These are phyloP conservation scores for Choiromyces venosus DNA, from an alignment of 495 filamentous ascomycete species.

Conservation along the genomic window DNA sequence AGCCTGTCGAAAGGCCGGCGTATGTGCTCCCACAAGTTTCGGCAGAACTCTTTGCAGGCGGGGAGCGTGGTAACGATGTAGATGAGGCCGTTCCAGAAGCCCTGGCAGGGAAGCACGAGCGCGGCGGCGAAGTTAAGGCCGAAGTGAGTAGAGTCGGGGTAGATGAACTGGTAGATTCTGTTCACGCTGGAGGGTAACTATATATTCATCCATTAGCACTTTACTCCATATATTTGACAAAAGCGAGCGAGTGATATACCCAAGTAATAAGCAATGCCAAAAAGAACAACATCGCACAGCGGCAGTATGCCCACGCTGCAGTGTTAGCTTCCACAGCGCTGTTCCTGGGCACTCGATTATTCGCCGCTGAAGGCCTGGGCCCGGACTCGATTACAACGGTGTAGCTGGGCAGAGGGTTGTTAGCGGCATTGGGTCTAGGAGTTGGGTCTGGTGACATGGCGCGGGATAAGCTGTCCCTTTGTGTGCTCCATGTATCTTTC, in stretches of 20 bases:
- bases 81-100: conserved; percentile 81
- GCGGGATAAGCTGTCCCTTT: neutral
- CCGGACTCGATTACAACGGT: conserved; percentile 36
- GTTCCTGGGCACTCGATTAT: conserved; percentile 16
- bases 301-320: conserved; percentile 72
- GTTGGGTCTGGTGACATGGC: conserved; percentile 6
- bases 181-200: conserved; percentile 73
- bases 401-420: conserved; percentile 42
- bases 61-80: conserved; percentile 59
- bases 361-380: conserved; percentile 10
- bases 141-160: conserved; percentile 52
- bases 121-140: conserved; percentile 64
- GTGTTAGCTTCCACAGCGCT: conserved; percentile 49
- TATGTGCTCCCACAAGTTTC: conserved; percentile 17
- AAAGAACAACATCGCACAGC: conserved; percentile 83
- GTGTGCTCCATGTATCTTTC: conserved; percentile 24
- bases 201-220: conserved; percentile 12
- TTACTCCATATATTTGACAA: neutral
- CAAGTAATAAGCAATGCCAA: conserved; percentile 74
- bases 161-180: conserved; percentile 62
- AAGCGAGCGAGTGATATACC: conserved; percentile 46
- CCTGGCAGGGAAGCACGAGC: conserved; percentile 74
- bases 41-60: conserved; percentile 35
- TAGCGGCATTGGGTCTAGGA: conserved; percentile 14
- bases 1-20: conserved; percentile 10